Base-by-base conservation (phyloP, 306 rosid genomes). In the Citrullus mucosospermus region DNA sequence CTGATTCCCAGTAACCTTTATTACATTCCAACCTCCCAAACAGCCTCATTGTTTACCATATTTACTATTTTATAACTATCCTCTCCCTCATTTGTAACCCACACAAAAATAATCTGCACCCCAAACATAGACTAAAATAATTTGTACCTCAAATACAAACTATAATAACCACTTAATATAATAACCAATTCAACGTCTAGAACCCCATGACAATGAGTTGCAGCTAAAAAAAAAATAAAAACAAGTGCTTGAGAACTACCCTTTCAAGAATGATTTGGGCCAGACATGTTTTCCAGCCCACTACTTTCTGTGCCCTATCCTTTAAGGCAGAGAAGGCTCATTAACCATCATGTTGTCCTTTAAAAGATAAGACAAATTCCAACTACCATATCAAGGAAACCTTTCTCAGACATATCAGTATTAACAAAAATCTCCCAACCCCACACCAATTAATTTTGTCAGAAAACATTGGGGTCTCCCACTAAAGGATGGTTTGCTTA, bases 271-370 rank as follows among this genome's bases (percentile, higher is more conserved):
- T 79, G 55, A 75, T 65, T 82, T 80, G 71, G 63, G 80, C 67
- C 67, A 63, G 34, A 36, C 36, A 54, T 41, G 82, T 77, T 56
- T 75, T 25, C 28, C 77, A 74, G 65, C 73, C 93, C 91, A 86
- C 89, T 86, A 80, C 65, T 81, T 54, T 71, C 6, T 85, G 89
- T 78, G 46, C 84, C 89, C 85, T 65, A 55, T 68, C 48, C 70
- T 59, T 70, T 22, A 66, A 79, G 78, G 53, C 88, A 85, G 9
- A 22, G 30, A 22, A 68, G 85, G 82, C 78, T 84, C 79, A 46
- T 80, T 51, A 77, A 30, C 61, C 85, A 84, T 88, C 51, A 88
- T 85, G 80, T 9, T 88, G 90, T 75, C 66, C 78, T 78, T 78
- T 82, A 76, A 88, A 86, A 84, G 82, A 83, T 61, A 44, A 81